Evolutionary conservation across 345 rosid species (phyloP), one percentile per base, ranked within the genome.

Genomic region (Viola odorata): DNA sequence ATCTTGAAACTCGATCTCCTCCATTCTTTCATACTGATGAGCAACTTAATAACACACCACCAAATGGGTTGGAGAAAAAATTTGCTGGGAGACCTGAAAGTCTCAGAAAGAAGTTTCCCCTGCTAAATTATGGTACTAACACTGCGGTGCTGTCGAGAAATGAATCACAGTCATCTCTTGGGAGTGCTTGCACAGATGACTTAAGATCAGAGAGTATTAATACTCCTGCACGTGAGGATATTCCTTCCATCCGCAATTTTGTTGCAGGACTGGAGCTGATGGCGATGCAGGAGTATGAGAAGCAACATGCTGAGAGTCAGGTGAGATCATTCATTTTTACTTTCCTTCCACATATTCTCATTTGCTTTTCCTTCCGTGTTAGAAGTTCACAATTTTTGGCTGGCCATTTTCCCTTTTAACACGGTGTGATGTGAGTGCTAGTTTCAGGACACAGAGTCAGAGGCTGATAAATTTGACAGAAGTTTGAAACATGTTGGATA

Each of bases 201-300:
- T 50, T 75, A 36, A 41, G 75, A 17, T 37, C 73, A 13, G 65
- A 64, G 57, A 78, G 87, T 52, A 50, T 85, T 58, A 77, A 81
- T 64, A 75, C 81, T 61, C 72, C 80, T 44, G 76, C 79, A 16
- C 86, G 74, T 44, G 95, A 84, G 60, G 91, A 85, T 58, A 82
- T 90, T 66, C 81, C 97, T 45, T 86, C 83, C 72, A 71, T 94
- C 62, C 81, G 80, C 17, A 82, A 82, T 66, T 90, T 94, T 60
- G 95, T 88, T 48, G 82, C 84, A 37, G 99, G 97, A 58, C 60
- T 94, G 69, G 83, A 90, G 83, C 84, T 83, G 68, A 86, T 84
- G 91, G 84, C 89, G 47, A 77, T 74, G 69, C 67, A 58, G 67
- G 81, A 72, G 73, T 77, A 77, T 55, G 77, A 73, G 64, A 75